Conservation (phyloP, 768 basidiomycete species). For the Xerocomus brunneocitrinus region DNA sequence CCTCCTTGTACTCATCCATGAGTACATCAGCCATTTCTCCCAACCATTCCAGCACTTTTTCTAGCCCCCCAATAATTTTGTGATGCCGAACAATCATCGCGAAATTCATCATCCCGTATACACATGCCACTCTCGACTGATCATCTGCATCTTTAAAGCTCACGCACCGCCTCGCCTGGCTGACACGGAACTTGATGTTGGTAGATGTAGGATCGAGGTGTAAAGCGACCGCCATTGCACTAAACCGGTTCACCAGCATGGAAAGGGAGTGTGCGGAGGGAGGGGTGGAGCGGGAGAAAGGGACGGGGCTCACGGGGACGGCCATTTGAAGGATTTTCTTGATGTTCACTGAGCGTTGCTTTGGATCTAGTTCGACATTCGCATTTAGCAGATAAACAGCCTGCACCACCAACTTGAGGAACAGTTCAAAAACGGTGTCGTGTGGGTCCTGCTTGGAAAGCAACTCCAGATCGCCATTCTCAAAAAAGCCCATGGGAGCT, state of each 20-base stretch:
- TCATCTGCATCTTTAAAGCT: slow-evolving; percentile 61
- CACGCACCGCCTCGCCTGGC: slow-evolving; percentile 64
- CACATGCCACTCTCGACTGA: slow-evolving; percentile 60
- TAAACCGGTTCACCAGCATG: slow-evolving; percentile 79
- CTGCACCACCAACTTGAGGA: slow-evolving; percentile 77
- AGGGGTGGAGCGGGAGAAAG: slow-evolving; percentile 52
- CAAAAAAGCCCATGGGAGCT: slow-evolving; percentile 72
- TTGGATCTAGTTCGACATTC: slow-evolving; percentile 31
- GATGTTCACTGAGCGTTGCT: slow-evolving; percentile 39
- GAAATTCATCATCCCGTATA: slow-evolving; percentile 72
- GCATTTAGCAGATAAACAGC: slow-evolving; percentile 37
- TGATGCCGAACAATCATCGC: slow-evolving; percentile 57
- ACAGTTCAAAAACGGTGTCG: slow-evolving; percentile 75
- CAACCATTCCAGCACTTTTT: slow-evolving; percentile 59
- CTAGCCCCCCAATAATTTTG: slow-evolving; percentile 38
- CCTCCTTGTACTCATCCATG: slow-evolving; percentile 47
- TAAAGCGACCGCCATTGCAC: slow-evolving; percentile 64
- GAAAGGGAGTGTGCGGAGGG: slow-evolving; percentile 57
- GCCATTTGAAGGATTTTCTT: slow-evolving; percentile 70
- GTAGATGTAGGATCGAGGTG: slow-evolving; percentile 55
- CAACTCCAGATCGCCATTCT: slow-evolving; percentile 47
- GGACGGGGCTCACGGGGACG: slow-evolving; percentile 65
- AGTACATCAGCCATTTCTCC: slow-evolving; percentile 53
- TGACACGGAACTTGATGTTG: slow-evolving; percentile 49
- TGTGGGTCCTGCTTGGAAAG: slow-evolving; percentile 45